Evolutionary conservation across 495 filamentous ascomycete genomes (phyloP).

Genomic region (Staphylotrichum longicolle): DNA sequence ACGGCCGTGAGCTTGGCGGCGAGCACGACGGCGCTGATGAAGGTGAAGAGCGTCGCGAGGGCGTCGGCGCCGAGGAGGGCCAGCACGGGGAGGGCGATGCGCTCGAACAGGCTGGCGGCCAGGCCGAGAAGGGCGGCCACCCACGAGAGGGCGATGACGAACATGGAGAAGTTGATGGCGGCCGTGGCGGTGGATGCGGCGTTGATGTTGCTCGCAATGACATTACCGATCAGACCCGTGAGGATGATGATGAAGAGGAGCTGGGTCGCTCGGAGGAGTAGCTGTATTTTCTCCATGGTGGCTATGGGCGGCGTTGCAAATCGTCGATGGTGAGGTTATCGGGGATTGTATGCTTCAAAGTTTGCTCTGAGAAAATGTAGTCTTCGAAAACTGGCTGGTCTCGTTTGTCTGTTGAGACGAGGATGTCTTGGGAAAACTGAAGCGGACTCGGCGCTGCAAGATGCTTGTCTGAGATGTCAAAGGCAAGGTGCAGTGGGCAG

Average conservation of each 20-base stretch:
- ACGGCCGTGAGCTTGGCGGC: slow-evolving; percentile 45
- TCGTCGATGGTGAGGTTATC: no score
- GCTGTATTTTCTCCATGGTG: slow-evolving; percentile 41
- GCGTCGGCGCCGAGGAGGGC: slow-evolving; percentile 41
- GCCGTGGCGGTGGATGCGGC: slow-evolving; percentile 38
- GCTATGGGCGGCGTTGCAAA: background rate
- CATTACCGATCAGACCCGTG: slow-evolving; percentile 51
- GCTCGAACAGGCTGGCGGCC: slow-evolving; percentile 32
- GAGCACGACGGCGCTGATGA: slow-evolving; percentile 47
- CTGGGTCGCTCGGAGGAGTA: slow-evolving; percentile 41
- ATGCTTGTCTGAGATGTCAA: background rate
- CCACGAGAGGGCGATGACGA: slow-evolving; percentile 47
- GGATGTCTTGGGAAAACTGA: no score
- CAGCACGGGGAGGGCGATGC: slow-evolving; percentile 36
- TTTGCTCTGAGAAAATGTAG: no score
- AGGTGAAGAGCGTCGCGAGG: slow-evolving; percentile 43
- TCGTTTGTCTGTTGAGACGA: no score
- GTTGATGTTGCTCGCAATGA: slow-evolving; percentile 44
- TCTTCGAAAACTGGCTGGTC: no score
- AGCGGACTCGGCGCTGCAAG: background rate
- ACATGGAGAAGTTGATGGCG: slow-evolving; percentile 52
- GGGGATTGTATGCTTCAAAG: no score
- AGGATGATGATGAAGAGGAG: slow-evolving; percentile 45
- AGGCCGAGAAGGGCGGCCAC: slow-evolving; percentile 41
- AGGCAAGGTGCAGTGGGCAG: background rate